phyloP scores from a whole-genome alignment of 1,139 yeast species.

The Suhomyces taliae region DNA sequence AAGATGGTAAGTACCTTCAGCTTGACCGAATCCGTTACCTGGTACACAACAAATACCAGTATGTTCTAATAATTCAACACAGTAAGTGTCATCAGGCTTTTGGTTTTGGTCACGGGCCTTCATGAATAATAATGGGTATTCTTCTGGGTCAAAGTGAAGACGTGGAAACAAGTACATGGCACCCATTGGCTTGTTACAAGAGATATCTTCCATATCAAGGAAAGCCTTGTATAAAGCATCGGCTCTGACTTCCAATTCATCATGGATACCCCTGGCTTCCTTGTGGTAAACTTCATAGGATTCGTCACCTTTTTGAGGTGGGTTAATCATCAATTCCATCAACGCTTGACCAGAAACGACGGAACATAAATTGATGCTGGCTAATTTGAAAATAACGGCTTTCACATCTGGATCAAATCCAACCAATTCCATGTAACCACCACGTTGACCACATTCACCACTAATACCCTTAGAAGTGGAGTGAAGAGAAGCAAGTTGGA shows the following conservation, averaged over 20 bases:
- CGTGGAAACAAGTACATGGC: slow-evolving; percentile 97
- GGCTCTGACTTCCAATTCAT: slow-evolving; percentile 65
- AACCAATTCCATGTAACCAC: slow-evolving; percentile 93
- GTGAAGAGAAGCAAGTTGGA: slow-evolving; percentile 90
- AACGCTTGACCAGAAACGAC: slow-evolving; percentile 93
- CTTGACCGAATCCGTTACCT: slow-evolving; percentile 96
- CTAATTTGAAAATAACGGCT: slow-evolving; percentile 75
- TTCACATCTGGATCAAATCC: slow-evolving; percentile 74
- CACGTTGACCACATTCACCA: slow-evolving; percentile 99
- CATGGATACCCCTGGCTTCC: slow-evolving; percentile 63
- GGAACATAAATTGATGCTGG: slow-evolving; percentile 88
- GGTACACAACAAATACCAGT: slow-evolving; percentile 99
- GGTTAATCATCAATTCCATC: slow-evolving; percentile 90
- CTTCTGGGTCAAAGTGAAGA: slow-evolving; percentile 54
- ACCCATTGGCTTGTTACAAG: slow-evolving; percentile 88
- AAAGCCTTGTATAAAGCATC: slow-evolving; percentile 67
- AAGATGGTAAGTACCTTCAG: slow-evolving; percentile 81
- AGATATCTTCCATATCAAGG: slow-evolving; percentile 70
- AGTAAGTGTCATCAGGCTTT: slow-evolving; percentile 83
- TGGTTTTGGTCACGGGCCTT: slow-evolving; percentile 57
- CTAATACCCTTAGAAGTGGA: slow-evolving; percentile 95
- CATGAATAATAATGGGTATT: slow-evolving; percentile 52
- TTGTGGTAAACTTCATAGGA: slow-evolving; percentile 65
- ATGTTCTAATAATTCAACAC: slow-evolving; percentile 72
- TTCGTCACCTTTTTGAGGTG: slow-evolving; percentile 75